Conservation (phyloP, 179 eudicot genomes). For the Vitellaria paradoxa region DNA sequence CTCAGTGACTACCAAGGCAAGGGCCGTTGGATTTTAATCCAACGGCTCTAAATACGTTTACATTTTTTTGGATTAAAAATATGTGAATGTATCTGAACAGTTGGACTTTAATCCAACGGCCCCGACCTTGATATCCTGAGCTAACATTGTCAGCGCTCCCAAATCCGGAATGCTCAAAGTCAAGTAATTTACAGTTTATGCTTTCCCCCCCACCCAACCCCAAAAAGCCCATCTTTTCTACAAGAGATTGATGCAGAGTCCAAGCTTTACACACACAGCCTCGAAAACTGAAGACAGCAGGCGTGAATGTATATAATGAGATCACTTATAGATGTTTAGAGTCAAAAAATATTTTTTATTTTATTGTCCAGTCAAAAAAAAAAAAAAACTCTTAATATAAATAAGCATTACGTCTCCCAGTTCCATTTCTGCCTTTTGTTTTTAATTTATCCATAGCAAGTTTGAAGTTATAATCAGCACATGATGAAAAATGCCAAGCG, state of each 20-base stretch:
- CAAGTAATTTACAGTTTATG: neutral
- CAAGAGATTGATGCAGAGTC: neutral
- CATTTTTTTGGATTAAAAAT: too few species aligned
- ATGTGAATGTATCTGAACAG: too few species aligned
- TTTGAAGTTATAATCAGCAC: neutral
- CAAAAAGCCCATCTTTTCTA: neutral
- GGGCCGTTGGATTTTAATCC: too few species aligned
- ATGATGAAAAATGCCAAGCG: neutral
- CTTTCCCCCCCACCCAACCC: neutral
- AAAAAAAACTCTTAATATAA: neutral
- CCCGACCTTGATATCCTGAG: too few species aligned
- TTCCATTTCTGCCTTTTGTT: neutral
- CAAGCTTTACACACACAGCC: neutral
- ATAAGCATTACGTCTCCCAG: neutral
- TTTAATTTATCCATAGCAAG: too few species aligned
- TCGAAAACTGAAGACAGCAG: neutral
- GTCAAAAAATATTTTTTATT: neutral
- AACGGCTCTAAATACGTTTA: too few species aligned
- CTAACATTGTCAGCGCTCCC: too few species aligned
- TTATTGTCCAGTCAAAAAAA: neutral
- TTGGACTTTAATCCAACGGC: too few species aligned
- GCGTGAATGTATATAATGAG: neutral
- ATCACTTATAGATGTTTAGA: neutral
- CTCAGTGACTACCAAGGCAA: too few species aligned
- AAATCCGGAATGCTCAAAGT: neutral